Base-by-base conservation (phyloP, 2,329 filamentous ascomycete genomes). In the Fusarium virguliforme region DNA sequence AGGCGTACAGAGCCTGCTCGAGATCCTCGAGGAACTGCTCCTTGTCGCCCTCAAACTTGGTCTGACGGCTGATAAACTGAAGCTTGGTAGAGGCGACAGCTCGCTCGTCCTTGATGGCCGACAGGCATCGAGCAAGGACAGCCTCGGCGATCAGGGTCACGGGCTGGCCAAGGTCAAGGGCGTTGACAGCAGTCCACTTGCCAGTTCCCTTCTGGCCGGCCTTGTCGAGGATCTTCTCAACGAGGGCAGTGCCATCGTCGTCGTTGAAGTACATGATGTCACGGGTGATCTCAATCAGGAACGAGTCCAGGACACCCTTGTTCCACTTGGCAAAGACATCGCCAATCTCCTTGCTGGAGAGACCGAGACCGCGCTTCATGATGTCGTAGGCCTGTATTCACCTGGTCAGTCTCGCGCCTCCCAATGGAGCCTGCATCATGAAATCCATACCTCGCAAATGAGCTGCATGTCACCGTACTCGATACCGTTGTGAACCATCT, bases 401-500 rank as follows among this genome's bases (percentile, higher is more conserved):
- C 68, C n/a, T 13, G 43, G 62, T 80, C 56, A 80, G 74, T 34
- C 50, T 35, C 28, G 54, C 4, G 15, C 13, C 50, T 32, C 15
- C 40, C 8, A 28, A 28, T 7, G 5, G 3, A 4, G 6, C 13
- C 13, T 10, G 34, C n/a, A 6, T 22, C 34, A 9, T 40, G 15
- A 22, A 41, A 28, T 37, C 64, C 89, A 78, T 86, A 97, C 95
- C 91, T 99, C 96, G 85, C 92, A 97, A 83, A 99, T 99, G 80
- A 99, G 90, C 89, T 99, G 96, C 96, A 99, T 99, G 87, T 99
- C 96, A 91, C 96, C 96, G 83, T 99, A 99, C 88, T 99, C 96
- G 79, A 99, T 99, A 90, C 96, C 96, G 87, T 99, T 99, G 92
- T 99, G 96, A 73, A 99, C 96, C 96, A 99, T 99, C 93, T 99